Base-by-base conservation (phyloP, 2,329 filamentous ascomycete genomes). In the Nannizziopsis barbatae region DNA sequence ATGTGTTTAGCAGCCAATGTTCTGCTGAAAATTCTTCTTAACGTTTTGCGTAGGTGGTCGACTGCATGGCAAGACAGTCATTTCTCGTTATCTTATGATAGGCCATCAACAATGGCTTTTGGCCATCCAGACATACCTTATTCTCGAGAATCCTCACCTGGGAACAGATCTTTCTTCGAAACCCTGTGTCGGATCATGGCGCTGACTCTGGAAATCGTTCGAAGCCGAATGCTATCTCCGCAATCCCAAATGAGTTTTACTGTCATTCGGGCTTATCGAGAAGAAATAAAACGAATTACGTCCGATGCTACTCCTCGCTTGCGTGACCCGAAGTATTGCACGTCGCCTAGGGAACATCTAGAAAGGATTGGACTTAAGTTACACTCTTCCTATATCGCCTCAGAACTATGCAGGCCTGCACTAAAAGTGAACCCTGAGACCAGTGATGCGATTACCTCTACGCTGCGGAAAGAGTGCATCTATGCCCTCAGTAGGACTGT, bases 51-150 rank as follows among this genome's bases (percentile, higher is more conserved):
- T 12, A 73, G 71, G 71, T 81, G 78, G 78, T 76, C 76, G 1
- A 71, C 81, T 54, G 70, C 80, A 30, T 81, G 78, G 78, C 78
- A 81, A 58, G 78, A 81, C 55, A 79, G 75, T 49, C 68, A 81
- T 41, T 71, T 81, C 18, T 80, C 77, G 7, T 73, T 81, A 30
- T 80, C 77, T 2, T 81, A 80, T 56, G 78, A 81, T 56, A 66
- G 78, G 33, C 72, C 71, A 1, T 76, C 75, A 1, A 75, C 74
- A 11, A 73, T 68, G 20, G 75, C 75, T 5, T 73, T 76, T n/a
- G 66, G 70, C 45, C 71, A 73, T 51, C 69, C 71, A 1, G 69
- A 72, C 40, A 75, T 75, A 7, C 66, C 73, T 20, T 70, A 76
- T 58, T 63, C 67, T 54, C 65, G 69, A 12, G 66, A 68, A 37